phyloP scores from a whole-genome alignment of 1,284 basidiomycete genomes.

The Ceraceosorus guamensis region DNA sequence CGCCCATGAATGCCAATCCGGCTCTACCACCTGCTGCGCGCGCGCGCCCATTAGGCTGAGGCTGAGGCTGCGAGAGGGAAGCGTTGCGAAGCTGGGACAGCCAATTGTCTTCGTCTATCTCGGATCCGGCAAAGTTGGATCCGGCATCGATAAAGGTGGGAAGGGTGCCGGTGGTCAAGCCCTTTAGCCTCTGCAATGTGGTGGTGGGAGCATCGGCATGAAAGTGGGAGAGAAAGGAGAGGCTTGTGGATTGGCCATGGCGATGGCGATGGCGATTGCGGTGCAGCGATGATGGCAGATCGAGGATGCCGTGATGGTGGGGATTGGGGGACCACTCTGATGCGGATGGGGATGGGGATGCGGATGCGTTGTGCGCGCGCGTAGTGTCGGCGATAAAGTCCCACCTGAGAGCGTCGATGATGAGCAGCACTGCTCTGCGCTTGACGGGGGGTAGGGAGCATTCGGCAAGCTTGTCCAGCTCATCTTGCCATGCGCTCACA shows the following conservation, averaged over 20 bases:
- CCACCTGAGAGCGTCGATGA: conserved; percentile 88
- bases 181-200: conserved; percentile 91
- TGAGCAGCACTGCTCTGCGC: conserved; percentile 65
- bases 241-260: conserved; percentile 54
- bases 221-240: conserved; percentile 79
- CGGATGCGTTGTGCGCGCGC: neutral
- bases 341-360: conserved; percentile 53
- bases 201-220: conserved; percentile 91
- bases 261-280: too few relatives aligned
- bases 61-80: conserved; percentile 10
- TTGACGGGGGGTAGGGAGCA: conserved; percentile 33
- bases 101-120: conserved; percentile 76
- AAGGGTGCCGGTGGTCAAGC: conserved; percentile 84
- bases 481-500: conserved; percentile 19
- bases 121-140: conserved; percentile 70
- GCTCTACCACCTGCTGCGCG: conserved; percentile 1
- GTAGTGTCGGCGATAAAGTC: conserved; percentile 71
- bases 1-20: conserved; percentile 26
- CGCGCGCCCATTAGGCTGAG: neutral
- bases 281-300: conserved; percentile 63
- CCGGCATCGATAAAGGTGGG: conserved; percentile 94
- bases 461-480: conserved; percentile 21
- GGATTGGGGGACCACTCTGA: conserved; percentile 45
- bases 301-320: conserved; percentile 74
- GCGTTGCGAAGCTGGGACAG: conserved; percentile 47